Conservation (phyloP, 345 rosid species). For the Punica granatum region DNA sequence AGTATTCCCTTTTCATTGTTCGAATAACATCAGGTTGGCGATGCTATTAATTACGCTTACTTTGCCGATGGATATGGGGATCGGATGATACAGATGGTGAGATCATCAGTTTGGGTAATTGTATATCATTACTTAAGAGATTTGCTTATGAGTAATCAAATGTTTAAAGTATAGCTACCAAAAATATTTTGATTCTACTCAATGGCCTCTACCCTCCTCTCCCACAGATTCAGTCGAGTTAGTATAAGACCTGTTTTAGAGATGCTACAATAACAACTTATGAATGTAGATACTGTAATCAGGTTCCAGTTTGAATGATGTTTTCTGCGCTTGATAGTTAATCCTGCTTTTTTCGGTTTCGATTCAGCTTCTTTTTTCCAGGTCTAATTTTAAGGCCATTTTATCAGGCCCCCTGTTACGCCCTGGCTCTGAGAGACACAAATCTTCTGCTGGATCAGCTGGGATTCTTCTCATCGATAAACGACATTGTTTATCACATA, state of each 20-base stretch:
- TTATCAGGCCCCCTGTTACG: slow-evolving; percentile 30
- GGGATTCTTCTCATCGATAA: slow-evolving; percentile 22
- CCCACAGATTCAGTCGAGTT: neutral
- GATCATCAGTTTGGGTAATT: neutral
- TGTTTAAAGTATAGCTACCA: neutral
- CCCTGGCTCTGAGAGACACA: slow-evolving; percentile 17
- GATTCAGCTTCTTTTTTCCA: slow-evolving; percentile 6
- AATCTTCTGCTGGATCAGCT: slow-evolving; percentile 21
- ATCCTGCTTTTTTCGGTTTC: neutral
- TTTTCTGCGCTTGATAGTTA: slow-evolving; percentile 4
- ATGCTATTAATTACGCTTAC: slow-evolving; percentile 10
- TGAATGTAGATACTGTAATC: neutral
- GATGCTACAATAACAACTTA: neutral
- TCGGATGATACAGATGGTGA: slow-evolving; percentile 2
- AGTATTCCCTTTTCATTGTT: slow-evolving; percentile 3
- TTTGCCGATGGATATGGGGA: slow-evolving; percentile 6
- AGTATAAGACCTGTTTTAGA: neutral
- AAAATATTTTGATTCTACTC: no score
- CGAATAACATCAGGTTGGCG: slow-evolving; percentile 9
- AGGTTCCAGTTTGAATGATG: neutral
- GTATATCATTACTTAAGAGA: neutral
- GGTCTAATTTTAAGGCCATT: slow-evolving; percentile 12
- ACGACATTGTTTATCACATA: slow-evolving; percentile 27
- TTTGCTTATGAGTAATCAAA: neutral
- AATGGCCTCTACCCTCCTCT: neutral